Evolutionary conservation across 2,329 filamentous ascomycete species (phyloP), one percentile per base, ranked within the genome.

Genomic region (Phyllosticta capitalensis): DNA sequence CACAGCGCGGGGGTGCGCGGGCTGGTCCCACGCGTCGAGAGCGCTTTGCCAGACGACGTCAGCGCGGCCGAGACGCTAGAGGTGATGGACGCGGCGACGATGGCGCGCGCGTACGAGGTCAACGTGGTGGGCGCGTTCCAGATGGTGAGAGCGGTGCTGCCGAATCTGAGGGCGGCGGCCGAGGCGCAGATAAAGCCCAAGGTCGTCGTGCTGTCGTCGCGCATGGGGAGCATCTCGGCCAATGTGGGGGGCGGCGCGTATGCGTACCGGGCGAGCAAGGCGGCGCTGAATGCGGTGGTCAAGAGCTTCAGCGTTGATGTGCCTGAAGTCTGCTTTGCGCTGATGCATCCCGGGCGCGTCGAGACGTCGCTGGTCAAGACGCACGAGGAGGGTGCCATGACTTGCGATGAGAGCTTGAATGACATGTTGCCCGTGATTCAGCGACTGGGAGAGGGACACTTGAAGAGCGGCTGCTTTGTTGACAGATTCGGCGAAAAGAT

Each of bases 191-290:
- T 9, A n/a, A 21, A 19, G 19, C 62, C 70, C 0, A 76, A 72
- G 61, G 73, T 75, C 7, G 61, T 79, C 7, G 61, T 79, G 17
- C 71, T 79, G 67, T 73, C 73, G 1, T 75, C 73, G 1, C 68
- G 77, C 0, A 78, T 79, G 77, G 75, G 76, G 3, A 75, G 72
- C 12, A 60, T 79, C 9, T 62, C 66, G 0, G 68, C 71, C 24
- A 79, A 79, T 61, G 64, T 62, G 0, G 66, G 67, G 1, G 77
- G 76, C 0, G 71, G 72, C 1, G 75, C 70, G 1, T 79, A 78
- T 62, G 77, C 77, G 10, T 79, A 79, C 63, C 67, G 77, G 9
- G 75, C 76, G 4, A 74, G 71, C 50, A 79, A 79, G 63, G 76
- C 76, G 3, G 77, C 74, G 22, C 64, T 78, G 38, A 79, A 79